Evolutionary conservation across 179 eudicot species (phyloP), one percentile per base, ranked within the genome.

Genomic region (Patellifolia procumbens): DNA sequence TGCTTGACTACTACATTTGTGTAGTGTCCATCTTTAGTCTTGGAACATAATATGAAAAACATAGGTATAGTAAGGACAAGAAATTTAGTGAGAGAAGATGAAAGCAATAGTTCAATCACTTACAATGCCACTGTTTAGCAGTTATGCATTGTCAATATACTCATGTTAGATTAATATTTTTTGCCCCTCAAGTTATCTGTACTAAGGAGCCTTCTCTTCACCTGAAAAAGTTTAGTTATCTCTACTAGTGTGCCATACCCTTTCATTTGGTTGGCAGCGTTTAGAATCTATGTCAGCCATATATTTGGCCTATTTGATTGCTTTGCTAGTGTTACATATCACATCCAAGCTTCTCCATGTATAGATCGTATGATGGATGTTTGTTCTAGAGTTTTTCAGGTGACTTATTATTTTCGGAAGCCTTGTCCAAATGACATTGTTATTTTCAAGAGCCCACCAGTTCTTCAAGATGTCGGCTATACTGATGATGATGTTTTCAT

Each of bases 351-450:
- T 42, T 48, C 48, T 28, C 61, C 52, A 12, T 64, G 66, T 51
- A 37, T 65, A 48, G 58, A 59, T 72, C 60, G n/a, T 69, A 37
- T 80, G 75, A 74, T 74, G 45, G 52, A 80, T 76, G 6, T 81
- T 64, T 84, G 42, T 61, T 81, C 64, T 82, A 75, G 82, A 73
- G 55, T 61, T 63, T 86, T 85, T 53, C 93, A 93, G 98, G 96
- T 94, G 61, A 79, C 88, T 17, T 94, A 86, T 86, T 92, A 92
- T 83, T 94, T 94, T 58, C 88, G 97, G 72, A 88, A 88, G 85
- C 97, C 98, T 29, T 94, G 98, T 82, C 89, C 94, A 39, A 94
- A 92, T 87, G 98, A 94, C 72, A 85, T 94, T 64, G 97, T 94
- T 69, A 94, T 92, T 34, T 94, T 94, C 64, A 92, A 89, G 85